A percentile compares a stretch with the other conserved stretches of the same genome.
These are phyloP conservation scores for Saturnispora serradocipensis DNA, from an alignment of 805 yeast genomes.

Conservation along the genomic window DNA sequence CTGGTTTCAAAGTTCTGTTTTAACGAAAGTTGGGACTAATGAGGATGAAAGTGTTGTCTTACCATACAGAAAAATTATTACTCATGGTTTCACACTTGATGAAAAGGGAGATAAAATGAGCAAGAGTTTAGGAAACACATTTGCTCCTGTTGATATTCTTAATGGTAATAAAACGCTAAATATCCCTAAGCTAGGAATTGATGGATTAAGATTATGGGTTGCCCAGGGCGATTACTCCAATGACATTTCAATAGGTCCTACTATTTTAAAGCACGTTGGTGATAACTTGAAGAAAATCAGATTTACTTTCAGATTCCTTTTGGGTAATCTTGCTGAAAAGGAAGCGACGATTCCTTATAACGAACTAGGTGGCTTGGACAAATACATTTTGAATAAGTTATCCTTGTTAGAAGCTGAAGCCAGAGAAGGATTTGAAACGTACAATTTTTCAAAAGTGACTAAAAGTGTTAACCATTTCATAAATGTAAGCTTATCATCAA, in stretches of 20 bases:
- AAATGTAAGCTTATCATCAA: constrained; percentile 67
- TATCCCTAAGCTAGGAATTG: constrained; percentile 69
- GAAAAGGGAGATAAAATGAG: constrained; percentile 87
- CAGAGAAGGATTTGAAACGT: constrained; percentile 39
- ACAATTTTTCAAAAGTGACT: constrained; percentile 63
- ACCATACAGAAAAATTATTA: constrained; percentile 70
- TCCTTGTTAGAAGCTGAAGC: constrained; percentile 35
- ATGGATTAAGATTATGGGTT: constrained; percentile 84
- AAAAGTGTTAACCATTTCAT: constrained; percentile 62
- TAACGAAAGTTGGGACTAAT: constrained; percentile 57
- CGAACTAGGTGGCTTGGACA: constrained; percentile 42
- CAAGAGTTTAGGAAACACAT: constrained; percentile 78
- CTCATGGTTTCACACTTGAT: constrained; percentile 92
- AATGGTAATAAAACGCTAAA: constrained; percentile 43
- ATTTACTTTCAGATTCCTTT: constrained; percentile 66
- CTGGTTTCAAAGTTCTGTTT: constrained; percentile 92
- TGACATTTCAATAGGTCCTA: constrained; percentile 70
- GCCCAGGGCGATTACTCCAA: constrained; percentile 81
- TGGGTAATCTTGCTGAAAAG: constrained; percentile 56
- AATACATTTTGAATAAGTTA: constrained; percentile 50
- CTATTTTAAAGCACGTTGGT: constrained; percentile 63
- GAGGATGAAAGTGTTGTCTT: constrained; percentile 21
- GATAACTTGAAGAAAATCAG: constrained; percentile 77
- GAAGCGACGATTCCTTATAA: constrained; percentile 30
- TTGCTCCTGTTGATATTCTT: constrained; percentile 60